These are phyloP conservation scores for Talaromyces sp. DNA, from an alignment of 2,329 filamentous ascomycete species.

Conservation along the genomic window DNA sequence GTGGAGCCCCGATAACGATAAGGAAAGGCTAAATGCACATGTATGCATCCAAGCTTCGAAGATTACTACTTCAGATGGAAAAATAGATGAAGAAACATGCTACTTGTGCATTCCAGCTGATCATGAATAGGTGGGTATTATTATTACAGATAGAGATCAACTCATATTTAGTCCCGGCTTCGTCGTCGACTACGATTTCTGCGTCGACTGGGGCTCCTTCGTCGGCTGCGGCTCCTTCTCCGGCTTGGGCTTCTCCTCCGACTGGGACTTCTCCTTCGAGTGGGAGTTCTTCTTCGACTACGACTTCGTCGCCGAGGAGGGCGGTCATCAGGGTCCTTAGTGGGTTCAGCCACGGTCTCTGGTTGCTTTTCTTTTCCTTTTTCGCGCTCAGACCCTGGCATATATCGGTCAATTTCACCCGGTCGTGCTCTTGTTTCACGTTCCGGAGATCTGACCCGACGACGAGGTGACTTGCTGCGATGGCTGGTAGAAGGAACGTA, in stretches of 20 bases:
- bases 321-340: background rate
- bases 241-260: slow-evolving; percentile 21
- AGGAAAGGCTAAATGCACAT: slow-evolving; percentile 3
- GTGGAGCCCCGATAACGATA: slow-evolving; percentile 29
- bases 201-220: slow-evolving; percentile 19
- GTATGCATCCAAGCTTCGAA: background rate
- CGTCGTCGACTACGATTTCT: slow-evolving; percentile 20
- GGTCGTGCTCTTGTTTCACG: slow-evolving; percentile 36
- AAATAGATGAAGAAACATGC: background rate
- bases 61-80: background rate
- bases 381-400: slow-evolving; percentile 40
- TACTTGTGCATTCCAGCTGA: slow-evolving; percentile 7
- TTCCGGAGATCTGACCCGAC: slow-evolving; percentile 41
- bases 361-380: slow-evolving; percentile 15
- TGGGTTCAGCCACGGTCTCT: background rate
- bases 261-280: slow-evolving; percentile 22
- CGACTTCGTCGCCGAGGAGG: no score
- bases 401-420: slow-evolving; percentile 49
- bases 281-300: no score
- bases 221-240: slow-evolving; percentile 21
- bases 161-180: slow-evolving; percentile 5
- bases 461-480: slow-evolving; percentile 45
- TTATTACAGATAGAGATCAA: background rate
- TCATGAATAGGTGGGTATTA: slow-evolving; percentile 17
- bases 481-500: slow-evolving; percentile 46